These are phyloP conservation scores for Candida loeiensis DNA, from an alignment of 805 yeast species.

Conservation along the genomic window DNA sequence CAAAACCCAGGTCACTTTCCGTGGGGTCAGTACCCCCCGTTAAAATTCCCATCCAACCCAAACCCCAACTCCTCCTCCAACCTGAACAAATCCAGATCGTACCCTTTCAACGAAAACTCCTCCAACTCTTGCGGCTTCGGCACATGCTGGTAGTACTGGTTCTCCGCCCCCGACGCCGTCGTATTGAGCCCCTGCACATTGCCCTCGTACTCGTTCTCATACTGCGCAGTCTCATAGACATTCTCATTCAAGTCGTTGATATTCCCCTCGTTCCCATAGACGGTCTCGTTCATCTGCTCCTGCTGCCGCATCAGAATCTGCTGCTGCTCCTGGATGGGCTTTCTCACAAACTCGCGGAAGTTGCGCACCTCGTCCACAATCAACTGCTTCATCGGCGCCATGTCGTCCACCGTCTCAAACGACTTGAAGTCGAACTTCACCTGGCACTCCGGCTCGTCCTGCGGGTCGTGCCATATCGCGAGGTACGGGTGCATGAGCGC, in stretches of 20 bases:
- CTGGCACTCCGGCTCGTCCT: slow-evolving; percentile 83
- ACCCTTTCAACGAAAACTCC: slow-evolving; percentile 23
- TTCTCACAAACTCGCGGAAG: slow-evolving; percentile 78
- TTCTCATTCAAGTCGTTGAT: slow-evolving; percentile 9
- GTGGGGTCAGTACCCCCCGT: slow-evolving; percentile 3
- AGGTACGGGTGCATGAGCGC: slow-evolving; percentile 89
- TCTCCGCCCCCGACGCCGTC: slow-evolving; percentile 18
- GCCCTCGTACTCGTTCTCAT: slow-evolving; percentile 12
- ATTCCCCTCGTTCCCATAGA: slow-evolving; percentile 16
- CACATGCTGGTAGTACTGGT: slow-evolving; percentile 32
- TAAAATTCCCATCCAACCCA: slow-evolving; percentile 39
- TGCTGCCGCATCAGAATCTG: slow-evolving; percentile 34
- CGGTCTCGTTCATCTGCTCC: slow-evolving; percentile 25
- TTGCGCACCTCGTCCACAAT: slow-evolving; percentile 74
- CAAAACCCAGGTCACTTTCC: too few relatives aligned
- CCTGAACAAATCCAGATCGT: slow-evolving; percentile 28
- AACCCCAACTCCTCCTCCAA: slow-evolving; percentile 44
- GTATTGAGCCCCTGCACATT: slow-evolving; percentile 18
- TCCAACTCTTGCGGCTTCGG: slow-evolving; percentile 45
- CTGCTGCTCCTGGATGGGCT: slow-evolving; percentile 58
- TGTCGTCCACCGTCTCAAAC: slow-evolving; percentile 80
- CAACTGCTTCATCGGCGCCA: slow-evolving; percentile 69
- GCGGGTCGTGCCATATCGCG: slow-evolving; percentile 77
- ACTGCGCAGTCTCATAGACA: slow-evolving; percentile 5
- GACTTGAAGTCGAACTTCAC: slow-evolving; percentile 76